A percentile compares a stretch with the other conserved stretches of the same genome.
These are phyloP conservation scores for Liriodendron chinense DNA, from an alignment of 164 flowering plant species.

Conservation along the genomic window DNA sequence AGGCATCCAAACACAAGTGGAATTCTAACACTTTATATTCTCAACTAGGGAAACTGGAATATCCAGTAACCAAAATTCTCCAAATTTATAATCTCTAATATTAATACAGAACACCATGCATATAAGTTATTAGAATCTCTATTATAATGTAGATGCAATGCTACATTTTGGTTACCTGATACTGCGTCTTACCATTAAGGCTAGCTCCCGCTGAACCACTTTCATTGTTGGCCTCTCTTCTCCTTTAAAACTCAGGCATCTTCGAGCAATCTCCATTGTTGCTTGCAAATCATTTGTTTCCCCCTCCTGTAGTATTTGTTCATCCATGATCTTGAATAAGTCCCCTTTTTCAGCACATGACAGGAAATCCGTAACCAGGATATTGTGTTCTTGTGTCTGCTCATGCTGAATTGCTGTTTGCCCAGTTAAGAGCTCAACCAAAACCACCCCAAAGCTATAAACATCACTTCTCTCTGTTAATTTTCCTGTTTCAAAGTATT, in stretches of 20 bases:
- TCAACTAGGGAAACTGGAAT: too few species aligned
- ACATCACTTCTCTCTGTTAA: conserved; percentile 17
- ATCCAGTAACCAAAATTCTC: too few species aligned
- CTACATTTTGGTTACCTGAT: too few species aligned
- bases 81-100: too few species aligned
- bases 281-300: not conserved
- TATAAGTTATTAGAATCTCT: too few species aligned
- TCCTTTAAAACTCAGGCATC: conserved; percentile 1
- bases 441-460: conserved; percentile 17
- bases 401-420: not conserved
- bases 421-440: conserved; percentile 12
- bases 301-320: not conserved
- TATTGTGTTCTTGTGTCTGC: not conserved
- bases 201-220: not conserved
- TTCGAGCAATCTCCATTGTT: conserved; percentile 3
- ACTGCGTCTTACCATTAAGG: too few species aligned
- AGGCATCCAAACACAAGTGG: too few species aligned
- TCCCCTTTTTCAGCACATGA: too few species aligned
- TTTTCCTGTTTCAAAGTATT: conserved; percentile 8
- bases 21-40: too few species aligned
- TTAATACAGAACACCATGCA: too few species aligned
- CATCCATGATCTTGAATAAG: not conserved
- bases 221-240: conserved; percentile 5
- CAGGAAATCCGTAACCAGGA: conserved; percentile 2
- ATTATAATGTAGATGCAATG: too few species aligned